phyloP scores from a whole-genome alignment of 208 protist genomes.

The Wallacemonas sp. region DNA sequence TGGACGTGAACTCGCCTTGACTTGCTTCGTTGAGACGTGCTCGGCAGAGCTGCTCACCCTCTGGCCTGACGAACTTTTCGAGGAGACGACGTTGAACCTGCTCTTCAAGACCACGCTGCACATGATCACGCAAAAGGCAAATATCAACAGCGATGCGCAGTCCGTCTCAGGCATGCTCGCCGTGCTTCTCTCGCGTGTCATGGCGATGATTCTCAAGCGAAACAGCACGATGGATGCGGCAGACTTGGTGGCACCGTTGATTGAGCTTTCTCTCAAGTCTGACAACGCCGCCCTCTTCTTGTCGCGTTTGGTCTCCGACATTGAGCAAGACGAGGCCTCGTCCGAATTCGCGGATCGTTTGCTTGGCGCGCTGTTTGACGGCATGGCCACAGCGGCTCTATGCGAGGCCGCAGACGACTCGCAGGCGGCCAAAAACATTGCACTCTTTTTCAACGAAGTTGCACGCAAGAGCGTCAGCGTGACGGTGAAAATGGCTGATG shows the following conservation, averaged over 20 bases:
- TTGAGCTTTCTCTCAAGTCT: slow-evolving; percentile 80
- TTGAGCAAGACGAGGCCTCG: slow-evolving; percentile 59
- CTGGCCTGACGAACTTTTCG: slow-evolving; percentile 56
- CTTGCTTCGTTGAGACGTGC: slow-evolving; percentile 75
- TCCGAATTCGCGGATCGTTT: slow-evolving; percentile 34
- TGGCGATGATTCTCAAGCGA: slow-evolving; percentile 45
- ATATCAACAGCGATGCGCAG: slow-evolving; percentile 74
- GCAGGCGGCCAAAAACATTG: slow-evolving; percentile 71
- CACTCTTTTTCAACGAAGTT: slow-evolving; percentile 80
- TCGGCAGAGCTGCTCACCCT: slow-evolving; percentile 61
- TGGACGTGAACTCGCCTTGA: slow-evolving; percentile 83
- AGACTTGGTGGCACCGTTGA: slow-evolving; percentile 71
- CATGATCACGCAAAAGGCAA: slow-evolving; percentile 87
- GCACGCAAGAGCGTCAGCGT: slow-evolving; percentile 79
- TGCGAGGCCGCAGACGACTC: slow-evolving; percentile 59
- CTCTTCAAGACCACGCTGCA: slow-evolving; percentile 70
- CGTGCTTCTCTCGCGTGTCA: slow-evolving; percentile 68
- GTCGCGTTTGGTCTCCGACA: slow-evolving; percentile 70
- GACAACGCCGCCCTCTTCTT: slow-evolving; percentile 76
- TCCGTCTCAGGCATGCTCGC: slow-evolving; percentile 69
- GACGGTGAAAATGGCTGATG: slow-evolving; percentile 56
- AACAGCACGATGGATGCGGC: slow-evolving; percentile 36
- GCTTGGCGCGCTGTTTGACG: slow-evolving; percentile 61
- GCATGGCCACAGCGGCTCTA: slow-evolving; percentile 57
- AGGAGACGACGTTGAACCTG: slow-evolving; percentile 65